phyloP scores from a whole-genome alignment of 148 eudicot genomes.

The Arctostaphylos glauca region DNA sequence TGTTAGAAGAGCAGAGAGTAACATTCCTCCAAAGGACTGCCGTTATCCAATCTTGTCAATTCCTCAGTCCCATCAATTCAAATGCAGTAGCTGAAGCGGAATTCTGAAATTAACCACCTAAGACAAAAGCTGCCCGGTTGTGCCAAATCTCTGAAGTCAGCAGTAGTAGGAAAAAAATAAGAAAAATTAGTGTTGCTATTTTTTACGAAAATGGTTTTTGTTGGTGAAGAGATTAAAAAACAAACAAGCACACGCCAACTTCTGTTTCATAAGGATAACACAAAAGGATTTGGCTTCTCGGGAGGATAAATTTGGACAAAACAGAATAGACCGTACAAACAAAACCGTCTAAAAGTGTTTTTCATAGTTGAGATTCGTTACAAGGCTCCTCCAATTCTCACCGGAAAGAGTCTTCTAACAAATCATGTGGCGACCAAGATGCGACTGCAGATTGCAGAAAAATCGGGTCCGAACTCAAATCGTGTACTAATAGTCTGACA shows the following conservation, averaged over 20 bases:
- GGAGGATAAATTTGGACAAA: too few relatives aligned
- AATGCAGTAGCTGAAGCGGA: not conserved
- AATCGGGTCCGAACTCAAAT: too few relatives aligned
- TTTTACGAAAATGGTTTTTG: not conserved
- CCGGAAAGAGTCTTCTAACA: too few relatives aligned
- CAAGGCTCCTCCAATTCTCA: too few relatives aligned
- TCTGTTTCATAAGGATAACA: not conserved
- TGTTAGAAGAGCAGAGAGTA: slow-evolving; percentile 78
- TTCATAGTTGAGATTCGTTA: too few relatives aligned
- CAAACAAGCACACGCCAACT: not conserved
- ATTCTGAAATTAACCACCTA: not conserved
- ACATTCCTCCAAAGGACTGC: slow-evolving; percentile 43
- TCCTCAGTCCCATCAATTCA: slow-evolving; percentile 10
- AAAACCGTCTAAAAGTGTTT: too few relatives aligned
- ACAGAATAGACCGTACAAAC: too few relatives aligned
- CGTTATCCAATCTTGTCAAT: slow-evolving; percentile 3
- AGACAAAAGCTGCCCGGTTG: not conserved
- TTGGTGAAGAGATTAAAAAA: not conserved
- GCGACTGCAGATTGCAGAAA: too few relatives aligned
- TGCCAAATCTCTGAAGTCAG: not conserved
- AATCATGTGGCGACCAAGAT: too few relatives aligned
- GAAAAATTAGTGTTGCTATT: not conserved
- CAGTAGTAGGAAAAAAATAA: not conserved
- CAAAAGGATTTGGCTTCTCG: too few relatives aligned
- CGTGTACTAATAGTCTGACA: too few relatives aligned